Conservation (phyloP, 176 grass and related monocot genomes). For the Miscanthus lutarioriparius region DNA sequence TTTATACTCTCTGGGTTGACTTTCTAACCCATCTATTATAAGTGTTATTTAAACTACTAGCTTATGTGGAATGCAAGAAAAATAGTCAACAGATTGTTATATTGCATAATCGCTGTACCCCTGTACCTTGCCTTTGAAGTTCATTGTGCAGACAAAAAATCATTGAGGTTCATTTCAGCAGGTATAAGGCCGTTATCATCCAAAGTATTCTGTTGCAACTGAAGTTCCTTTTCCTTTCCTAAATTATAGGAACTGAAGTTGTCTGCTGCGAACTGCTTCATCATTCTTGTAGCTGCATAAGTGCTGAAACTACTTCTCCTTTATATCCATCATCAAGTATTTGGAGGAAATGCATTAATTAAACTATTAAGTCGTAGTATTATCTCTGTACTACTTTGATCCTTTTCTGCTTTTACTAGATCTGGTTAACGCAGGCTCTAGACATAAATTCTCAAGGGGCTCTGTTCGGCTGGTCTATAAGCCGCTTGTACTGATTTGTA, state of each 20-base stretch:
- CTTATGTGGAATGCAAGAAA: neutral
- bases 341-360: neutral
- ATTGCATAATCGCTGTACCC: neutral
- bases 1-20: conserved; percentile 9
- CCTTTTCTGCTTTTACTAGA: neutral
- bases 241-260: neutral
- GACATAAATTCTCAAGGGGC: neutral
- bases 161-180: neutral
- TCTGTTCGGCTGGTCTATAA: too few species aligned
- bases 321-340: neutral
- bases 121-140: conserved; percentile 1
- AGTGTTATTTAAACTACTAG: neutral
- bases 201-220: neutral
- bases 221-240: neutral
- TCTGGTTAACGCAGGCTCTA: neutral
- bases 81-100: conserved; percentile 3
- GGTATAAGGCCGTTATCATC: neutral
- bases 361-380: too few species aligned
- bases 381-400: neutral
- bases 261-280: neutral
- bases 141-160: neutral
- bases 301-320: neutral
- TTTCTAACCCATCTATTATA: neutral
- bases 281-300: neutral
- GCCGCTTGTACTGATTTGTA: too few species aligned